These are phyloP conservation scores for Secale cereale DNA, from an alignment of 176 grass and related monocot species.

Conservation along the genomic window DNA sequence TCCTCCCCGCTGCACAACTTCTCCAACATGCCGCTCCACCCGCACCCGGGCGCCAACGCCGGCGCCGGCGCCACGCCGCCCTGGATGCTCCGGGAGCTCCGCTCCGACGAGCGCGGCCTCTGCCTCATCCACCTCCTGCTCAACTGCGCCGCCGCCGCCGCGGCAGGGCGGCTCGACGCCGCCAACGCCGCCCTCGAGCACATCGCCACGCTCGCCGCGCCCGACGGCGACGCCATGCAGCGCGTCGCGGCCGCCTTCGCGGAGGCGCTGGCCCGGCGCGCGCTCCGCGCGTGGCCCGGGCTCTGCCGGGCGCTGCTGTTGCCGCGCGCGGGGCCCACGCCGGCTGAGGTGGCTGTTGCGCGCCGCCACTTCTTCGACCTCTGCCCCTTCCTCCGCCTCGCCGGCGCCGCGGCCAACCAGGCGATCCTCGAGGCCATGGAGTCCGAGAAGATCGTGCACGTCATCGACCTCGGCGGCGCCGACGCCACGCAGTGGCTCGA, in stretches of 20 bases:
- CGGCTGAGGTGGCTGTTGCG: conserved; percentile 33
- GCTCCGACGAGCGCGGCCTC: conserved; percentile 86
- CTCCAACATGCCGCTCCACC: conserved; percentile 71
- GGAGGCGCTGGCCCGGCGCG: conserved; percentile 66
- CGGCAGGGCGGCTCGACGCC: conserved; percentile 45
- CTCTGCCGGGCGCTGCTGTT: conserved; percentile 56
- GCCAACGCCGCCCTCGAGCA: conserved; percentile 76
- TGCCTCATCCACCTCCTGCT: conserved; percentile 92
- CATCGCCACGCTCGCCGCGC: conserved; percentile 54
- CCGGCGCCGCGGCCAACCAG: conserved; percentile 64
- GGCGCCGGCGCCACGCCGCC: conserved; percentile 7
- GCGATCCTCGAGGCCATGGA: conserved; percentile 88
- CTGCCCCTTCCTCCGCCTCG: conserved; percentile 83
- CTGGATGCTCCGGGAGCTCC: conserved; percentile 55
- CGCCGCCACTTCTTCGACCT: conserved; percentile 74
- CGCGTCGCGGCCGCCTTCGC: conserved; percentile 72
- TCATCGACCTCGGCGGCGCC: conserved; percentile 69
- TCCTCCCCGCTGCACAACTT: conserved; percentile 76
- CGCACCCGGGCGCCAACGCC: neutral
- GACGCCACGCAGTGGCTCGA: conserved; percentile 76
- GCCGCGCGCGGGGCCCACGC: neutral
- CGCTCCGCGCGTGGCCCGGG: conserved; percentile 64
- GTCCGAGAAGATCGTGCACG: conserved; percentile 79
- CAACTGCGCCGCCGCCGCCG: conserved; percentile 65
- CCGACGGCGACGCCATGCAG: conserved; percentile 95